phyloP scores from a whole-genome alignment of 208 protist genomes.

The Strigomonas galati region DNA sequence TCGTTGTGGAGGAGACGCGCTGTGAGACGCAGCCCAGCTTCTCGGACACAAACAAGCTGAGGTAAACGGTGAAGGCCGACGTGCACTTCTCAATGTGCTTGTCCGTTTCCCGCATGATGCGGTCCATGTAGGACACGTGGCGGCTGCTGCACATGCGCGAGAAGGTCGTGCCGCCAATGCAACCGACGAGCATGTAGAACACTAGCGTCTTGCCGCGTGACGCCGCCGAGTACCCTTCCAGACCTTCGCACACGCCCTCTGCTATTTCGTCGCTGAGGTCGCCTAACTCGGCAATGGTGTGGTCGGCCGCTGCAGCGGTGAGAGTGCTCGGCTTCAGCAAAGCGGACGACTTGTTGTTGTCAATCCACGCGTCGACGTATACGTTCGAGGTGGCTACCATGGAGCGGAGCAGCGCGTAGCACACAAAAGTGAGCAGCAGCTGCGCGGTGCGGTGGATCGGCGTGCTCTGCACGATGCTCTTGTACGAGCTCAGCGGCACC shows the following conservation, averaged over 20 bases:
- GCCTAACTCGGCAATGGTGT: conserved; percentile 15
- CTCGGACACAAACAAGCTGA: conserved; percentile 57
- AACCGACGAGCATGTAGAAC: conserved; percentile 62
- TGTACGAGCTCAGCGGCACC: conserved; percentile 48
- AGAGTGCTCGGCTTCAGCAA: background rate
- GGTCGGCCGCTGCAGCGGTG: background rate
- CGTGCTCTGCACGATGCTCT: conserved; percentile 32
- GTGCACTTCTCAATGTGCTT: conserved; percentile 73
- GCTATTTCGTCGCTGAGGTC: conserved; percentile 21
- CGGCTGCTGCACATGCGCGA: conserved; percentile 39
- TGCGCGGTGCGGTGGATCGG: conserved; percentile 58
- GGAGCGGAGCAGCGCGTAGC: conserved; percentile 52
- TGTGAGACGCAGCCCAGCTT: conserved; percentile 48
- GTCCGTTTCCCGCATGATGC: conserved; percentile 63
- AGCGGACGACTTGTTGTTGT: conserved; percentile 14
- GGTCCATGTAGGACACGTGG: conserved; percentile 46
- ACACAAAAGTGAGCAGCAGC: conserved; percentile 75
- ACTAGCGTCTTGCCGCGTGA: conserved; percentile 77
- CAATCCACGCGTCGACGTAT: conserved; percentile 40
- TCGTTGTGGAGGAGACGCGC: conserved; percentile 37
- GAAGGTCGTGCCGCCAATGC: conserved; percentile 44
- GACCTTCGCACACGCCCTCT: conserved; percentile 22
- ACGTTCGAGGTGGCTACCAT: conserved; percentile 51
- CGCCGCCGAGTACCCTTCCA: conserved; percentile 42
- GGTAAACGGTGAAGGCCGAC: conserved; percentile 27